phyloP scores from a whole-genome alignment of 106 monocot genomes.

The Acanthochlamys bracteata region DNA sequence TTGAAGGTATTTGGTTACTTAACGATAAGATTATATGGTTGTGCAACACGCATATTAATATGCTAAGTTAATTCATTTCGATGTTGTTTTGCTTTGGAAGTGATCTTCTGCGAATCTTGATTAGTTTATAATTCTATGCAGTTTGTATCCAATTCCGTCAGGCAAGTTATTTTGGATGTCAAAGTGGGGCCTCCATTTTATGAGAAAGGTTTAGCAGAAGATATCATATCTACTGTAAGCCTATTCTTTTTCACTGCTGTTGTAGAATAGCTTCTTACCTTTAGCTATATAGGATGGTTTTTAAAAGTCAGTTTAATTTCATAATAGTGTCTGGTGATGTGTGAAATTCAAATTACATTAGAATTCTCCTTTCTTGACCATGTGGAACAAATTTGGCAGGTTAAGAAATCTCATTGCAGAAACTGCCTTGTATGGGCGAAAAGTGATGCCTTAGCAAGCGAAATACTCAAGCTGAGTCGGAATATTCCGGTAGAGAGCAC shows the following conservation, averaged over 20 bases:
- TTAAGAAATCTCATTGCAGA: conserved; percentile 31
- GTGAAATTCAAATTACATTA: too few relatives aligned
- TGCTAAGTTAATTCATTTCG: not conserved
- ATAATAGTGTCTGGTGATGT: too few relatives aligned
- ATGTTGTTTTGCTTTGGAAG: not conserved
- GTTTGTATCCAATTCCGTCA: conserved; percentile 70
- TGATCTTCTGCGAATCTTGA: not conserved
- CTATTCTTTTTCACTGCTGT: not conserved
- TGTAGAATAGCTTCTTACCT: too few relatives aligned
- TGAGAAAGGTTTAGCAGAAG: conserved; percentile 68
- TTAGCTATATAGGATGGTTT: too few relatives aligned
- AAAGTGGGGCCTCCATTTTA: conserved; percentile 90
- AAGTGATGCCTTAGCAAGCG: conserved; percentile 32
- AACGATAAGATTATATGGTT: too few relatives aligned
- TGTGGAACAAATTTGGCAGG: conserved; percentile 20
- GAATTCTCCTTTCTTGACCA: not conserved
- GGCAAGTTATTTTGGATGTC: conserved; percentile 80
- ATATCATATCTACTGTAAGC: conserved; percentile 75
- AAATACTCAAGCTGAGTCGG: conserved; percentile 33
- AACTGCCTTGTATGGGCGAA: conserved; percentile 67
- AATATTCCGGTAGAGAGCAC: conserved; percentile 29
- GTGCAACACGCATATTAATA: too few relatives aligned
- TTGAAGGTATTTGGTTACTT: too few relatives aligned
- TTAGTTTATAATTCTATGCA: conserved; percentile 24
- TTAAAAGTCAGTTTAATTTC: too few relatives aligned